Conservation (phyloP, 139 green algal genomes). For the Yamagishiella unicocca region DNA sequence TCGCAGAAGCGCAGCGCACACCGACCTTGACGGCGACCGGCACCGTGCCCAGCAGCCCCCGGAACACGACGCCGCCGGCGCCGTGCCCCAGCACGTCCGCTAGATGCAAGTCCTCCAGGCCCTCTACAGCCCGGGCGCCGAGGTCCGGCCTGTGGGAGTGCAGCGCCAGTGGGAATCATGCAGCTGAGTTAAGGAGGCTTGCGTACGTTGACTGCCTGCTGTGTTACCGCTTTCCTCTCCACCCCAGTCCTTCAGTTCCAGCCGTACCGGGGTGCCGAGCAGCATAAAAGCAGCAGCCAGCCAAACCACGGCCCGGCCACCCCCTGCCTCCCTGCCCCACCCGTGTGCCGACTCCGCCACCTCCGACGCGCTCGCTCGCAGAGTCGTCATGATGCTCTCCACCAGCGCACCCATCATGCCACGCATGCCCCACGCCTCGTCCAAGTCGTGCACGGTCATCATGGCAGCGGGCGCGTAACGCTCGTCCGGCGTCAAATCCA, state of each 20-base stretch:
- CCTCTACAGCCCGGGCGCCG: not conserved
- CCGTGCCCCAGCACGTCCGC: not conserved
- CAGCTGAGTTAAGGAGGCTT: no score
- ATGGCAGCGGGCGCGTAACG: not conserved
- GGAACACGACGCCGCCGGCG: not conserved
- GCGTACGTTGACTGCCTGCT: no score
- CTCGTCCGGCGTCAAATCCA: not conserved
- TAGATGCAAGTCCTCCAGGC: conserved; percentile 9
- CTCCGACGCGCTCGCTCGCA: not conserved
- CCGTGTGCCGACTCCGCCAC: no score
- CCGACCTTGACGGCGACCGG: conserved; percentile 24
- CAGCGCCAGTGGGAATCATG: no score
- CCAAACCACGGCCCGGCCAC: no score
- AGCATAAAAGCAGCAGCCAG: no score
- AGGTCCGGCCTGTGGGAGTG: not conserved
- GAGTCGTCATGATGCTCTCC: not conserved
- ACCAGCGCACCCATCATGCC: conserved; percentile 25
- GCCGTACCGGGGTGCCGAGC: no score
- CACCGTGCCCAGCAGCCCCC: not conserved
- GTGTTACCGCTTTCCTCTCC: no score
- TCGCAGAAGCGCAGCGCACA: no score
- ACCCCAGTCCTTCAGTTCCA: no score
- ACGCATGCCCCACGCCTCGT: conserved; percentile 17
- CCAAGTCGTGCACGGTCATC: conserved; percentile 7
- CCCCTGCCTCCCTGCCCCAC: no score